Percentiles rank a stretch among this genome's conserved stretches.
Evolutionary conservation across 345 rosid species (phyloP).

Genomic region (Noccaea caerulescens): DNA sequence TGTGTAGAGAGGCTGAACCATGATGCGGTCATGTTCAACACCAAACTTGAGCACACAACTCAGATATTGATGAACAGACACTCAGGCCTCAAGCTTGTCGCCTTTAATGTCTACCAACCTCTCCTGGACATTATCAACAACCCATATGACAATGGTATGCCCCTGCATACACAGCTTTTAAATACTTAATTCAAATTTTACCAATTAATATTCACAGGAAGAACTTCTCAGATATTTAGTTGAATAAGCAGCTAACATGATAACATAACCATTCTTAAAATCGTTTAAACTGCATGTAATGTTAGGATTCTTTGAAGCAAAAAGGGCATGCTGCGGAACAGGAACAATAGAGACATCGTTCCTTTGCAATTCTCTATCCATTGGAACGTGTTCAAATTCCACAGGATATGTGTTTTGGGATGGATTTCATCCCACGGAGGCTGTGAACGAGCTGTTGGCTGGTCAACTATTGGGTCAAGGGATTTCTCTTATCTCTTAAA

Average conservation of each 20-base stretch:
- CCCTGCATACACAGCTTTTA: conserved; percentile 29
- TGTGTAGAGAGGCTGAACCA: conserved; percentile 74
- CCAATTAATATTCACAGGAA: background rate
- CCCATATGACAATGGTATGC: conserved; percentile 67
- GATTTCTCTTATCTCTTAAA: conserved; percentile 69
- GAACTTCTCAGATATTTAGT: conserved; percentile 1
- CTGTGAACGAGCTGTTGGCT: conserved; percentile 71
- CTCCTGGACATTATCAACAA: conserved; percentile 68
- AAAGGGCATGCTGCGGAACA: conserved; percentile 91
- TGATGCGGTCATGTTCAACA: conserved; percentile 74
- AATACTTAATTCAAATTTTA: conserved; percentile 21
- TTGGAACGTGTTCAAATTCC: conserved; percentile 83
- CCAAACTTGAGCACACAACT: conserved; percentile 69
- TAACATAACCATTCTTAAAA: background rate
- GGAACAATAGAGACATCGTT: conserved; percentile 81
- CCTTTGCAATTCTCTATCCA: conserved; percentile 70
- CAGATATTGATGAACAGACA: conserved; percentile 54
- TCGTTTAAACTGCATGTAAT: conserved; percentile 22
- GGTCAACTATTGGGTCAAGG: conserved; percentile 70
- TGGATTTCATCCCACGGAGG: conserved; percentile 94
- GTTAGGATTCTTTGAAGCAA: conserved; percentile 81
- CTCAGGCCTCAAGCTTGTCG: conserved; percentile 80
- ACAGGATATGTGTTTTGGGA: conserved; percentile 90
- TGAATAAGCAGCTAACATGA: conserved; percentile 16
- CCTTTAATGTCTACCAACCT: conserved; percentile 76